A percentile compares a stretch with the other conserved stretches of the same genome.
Evolutionary conservation across 345 rosid species (phyloP).

Genomic region (Euphorbia lathyris): DNA sequence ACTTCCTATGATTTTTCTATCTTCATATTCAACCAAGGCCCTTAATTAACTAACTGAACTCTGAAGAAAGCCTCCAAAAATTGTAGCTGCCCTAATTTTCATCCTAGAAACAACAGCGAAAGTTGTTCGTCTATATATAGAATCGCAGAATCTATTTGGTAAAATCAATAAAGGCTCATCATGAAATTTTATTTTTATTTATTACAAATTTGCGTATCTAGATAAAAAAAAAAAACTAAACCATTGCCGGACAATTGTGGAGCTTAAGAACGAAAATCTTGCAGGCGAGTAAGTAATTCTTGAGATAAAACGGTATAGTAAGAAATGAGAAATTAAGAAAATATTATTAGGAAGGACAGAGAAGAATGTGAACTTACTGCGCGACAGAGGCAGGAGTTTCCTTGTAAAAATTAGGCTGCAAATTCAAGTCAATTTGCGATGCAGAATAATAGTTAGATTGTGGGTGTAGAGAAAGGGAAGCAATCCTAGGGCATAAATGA

Average conservation of each 20-base stretch:
- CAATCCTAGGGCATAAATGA: conserved; percentile 7
- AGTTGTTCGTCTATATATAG: not conserved
- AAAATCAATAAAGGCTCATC: not conserved
- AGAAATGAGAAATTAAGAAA: too few species aligned
- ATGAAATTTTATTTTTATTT: too few species aligned
- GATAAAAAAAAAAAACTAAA: too few species aligned
- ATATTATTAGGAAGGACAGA: not conserved
- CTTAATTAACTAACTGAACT: not conserved
- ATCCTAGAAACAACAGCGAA: not conserved
- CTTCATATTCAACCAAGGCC: too few species aligned
- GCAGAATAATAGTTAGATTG: not conserved
- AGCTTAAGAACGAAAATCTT: too few species aligned
- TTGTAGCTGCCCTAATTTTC: not conserved
- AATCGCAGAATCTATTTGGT: not conserved
- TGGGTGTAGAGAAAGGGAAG: conserved; percentile 10
- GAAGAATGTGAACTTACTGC: conserved; percentile 24
- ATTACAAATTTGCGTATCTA: too few species aligned
- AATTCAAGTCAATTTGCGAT: conserved; percentile 14
- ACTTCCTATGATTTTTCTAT: not conserved
- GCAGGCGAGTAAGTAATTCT: too few species aligned
- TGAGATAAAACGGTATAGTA: not conserved
- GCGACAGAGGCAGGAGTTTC: not conserved
- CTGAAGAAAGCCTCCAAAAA: not conserved
- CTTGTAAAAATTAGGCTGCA: not conserved
- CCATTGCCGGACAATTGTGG: too few species aligned